These are phyloP conservation scores for Russula lepida DNA, from an alignment of 768 basidiomycete species.

Conservation along the genomic window DNA sequence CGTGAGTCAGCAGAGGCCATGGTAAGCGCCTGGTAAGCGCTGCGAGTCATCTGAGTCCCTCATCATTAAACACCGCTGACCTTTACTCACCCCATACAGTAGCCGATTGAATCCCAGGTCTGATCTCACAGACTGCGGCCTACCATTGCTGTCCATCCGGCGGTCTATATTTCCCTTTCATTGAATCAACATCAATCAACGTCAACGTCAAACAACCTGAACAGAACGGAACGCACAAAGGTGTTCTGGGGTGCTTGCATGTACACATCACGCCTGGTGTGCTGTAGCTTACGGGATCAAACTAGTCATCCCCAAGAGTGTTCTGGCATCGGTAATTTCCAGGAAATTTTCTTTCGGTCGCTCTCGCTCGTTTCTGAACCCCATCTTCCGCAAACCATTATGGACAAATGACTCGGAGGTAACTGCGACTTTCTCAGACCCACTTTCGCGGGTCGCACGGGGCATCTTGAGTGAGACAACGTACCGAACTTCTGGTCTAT, in stretches of 20 bases:
- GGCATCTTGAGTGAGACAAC: neutral
- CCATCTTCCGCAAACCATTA: neutral
- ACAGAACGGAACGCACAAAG: neutral
- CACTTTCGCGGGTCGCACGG: neutral
- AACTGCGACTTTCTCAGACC: neutral
- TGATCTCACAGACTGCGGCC: neutral
- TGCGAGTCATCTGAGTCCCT: too few relatives aligned
- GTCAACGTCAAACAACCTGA: neutral
- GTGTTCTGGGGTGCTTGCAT: neutral
- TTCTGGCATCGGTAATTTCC: neutral
- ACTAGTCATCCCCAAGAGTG: neutral
- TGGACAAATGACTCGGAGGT: neutral
- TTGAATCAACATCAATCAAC: neutral
- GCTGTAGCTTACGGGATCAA: neutral
- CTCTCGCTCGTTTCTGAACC: neutral
- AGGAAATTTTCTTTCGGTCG: neutral
- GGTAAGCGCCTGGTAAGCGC: too few relatives aligned
- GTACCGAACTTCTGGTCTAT: neutral
- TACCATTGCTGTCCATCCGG: neutral
- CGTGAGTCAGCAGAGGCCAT: slow-evolving; percentile 40
- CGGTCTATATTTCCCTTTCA: neutral
- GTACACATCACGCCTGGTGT: neutral
- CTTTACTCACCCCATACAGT: neutral
- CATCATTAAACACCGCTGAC: neutral
- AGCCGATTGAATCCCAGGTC: neutral